A percentile compares a stretch with the other conserved stretches of the same genome.
Evolutionary conservation across 2,329 filamentous ascomycete species (phyloP).

Genomic region (Delphinella strobiligena): DNA sequence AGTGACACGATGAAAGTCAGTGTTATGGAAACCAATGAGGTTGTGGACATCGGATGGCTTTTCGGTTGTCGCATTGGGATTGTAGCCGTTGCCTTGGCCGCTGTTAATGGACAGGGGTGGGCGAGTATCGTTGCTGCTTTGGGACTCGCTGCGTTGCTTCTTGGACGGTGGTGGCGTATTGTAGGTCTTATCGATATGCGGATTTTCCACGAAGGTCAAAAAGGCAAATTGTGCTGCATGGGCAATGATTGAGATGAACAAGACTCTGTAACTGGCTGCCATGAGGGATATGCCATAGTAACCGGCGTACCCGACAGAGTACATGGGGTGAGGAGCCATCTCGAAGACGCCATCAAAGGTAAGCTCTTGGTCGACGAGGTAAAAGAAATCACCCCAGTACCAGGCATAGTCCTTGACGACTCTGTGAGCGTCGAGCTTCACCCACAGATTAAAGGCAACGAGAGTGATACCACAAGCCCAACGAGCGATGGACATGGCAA

Average conservation of each 20-base stretch:
- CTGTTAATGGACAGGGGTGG: conserved; percentile 27
- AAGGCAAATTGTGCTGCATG: conserved; percentile 93
- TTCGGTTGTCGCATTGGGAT: conserved; percentile 29
- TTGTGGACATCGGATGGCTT: conserved; percentile 65
- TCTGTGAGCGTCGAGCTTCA: conserved; percentile 92
- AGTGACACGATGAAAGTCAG: conserved; percentile 78
- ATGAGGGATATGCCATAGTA: conserved; percentile 98
- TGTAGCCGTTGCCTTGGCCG: conserved; percentile 24
- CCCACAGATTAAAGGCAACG: conserved; percentile 93
- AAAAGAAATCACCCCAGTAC: conserved; percentile 99
- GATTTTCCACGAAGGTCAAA: conserved; percentile 82
- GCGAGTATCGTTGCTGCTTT: conserved; percentile 23
- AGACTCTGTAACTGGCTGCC: conserved; percentile 92
- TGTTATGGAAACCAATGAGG: conserved; percentile 67
- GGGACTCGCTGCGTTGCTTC: conserved; percentile 29
- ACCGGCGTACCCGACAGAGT: conserved; percentile 92
- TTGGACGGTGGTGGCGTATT: conserved; percentile 71
- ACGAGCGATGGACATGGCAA: conserved; percentile 56
- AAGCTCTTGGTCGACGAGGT: conserved; percentile 90
- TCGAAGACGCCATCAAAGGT: conserved; percentile 99
- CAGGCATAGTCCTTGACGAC: conserved; percentile 98
- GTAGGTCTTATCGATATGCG: conserved; percentile 96
- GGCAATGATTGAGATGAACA: conserved; percentile 91
- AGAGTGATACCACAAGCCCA: conserved; percentile 70
- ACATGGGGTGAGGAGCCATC: conserved; percentile 98